Evolutionary conservation across 2,329 filamentous ascomycete species (phyloP).

Genomic region (Aspergillus japonicus): DNA sequence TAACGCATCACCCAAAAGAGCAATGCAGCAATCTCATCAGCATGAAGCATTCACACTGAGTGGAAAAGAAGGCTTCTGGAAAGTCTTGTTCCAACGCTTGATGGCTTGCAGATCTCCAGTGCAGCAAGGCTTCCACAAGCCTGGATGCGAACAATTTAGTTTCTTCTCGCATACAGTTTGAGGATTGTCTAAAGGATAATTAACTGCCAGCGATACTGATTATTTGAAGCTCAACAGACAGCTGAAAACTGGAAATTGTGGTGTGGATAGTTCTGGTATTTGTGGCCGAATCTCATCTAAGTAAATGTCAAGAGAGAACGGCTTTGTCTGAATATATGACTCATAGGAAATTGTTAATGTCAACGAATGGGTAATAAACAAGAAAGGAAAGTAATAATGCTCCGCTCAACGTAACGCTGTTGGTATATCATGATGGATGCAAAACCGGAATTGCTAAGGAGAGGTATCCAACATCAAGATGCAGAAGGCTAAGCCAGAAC

Average conservation of each 20-base stretch:
- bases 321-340: background rate
- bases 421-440: slow-evolving; percentile 21
- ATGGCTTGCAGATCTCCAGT: too few species aligned
- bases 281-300: background rate
- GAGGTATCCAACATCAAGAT: slow-evolving; percentile 7
- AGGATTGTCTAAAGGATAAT: too few species aligned
- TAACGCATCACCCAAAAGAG: too few species aligned
- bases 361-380: slow-evolving; percentile 10
- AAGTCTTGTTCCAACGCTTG: too few species aligned
- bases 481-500: slow-evolving; percentile 6
- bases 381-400: slow-evolving; percentile 11
- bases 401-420: slow-evolving; percentile 21
- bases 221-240: background rate
- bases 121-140: too few species aligned
- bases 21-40: too few species aligned
- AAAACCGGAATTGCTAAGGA: slow-evolving; percentile 12
- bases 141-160: too few species aligned
- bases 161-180: too few species aligned
- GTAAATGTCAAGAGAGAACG: background rate
- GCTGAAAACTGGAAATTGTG: background rate
- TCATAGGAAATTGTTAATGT: slow-evolving; percentile 1
- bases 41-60: too few species aligned
- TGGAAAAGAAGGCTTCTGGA: too few species aligned
- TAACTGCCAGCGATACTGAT: background rate
- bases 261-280: background rate